Conservation (phyloP, 1,284 basidiomycete genomes). For the Sanghuangporus weigelae region DNA sequence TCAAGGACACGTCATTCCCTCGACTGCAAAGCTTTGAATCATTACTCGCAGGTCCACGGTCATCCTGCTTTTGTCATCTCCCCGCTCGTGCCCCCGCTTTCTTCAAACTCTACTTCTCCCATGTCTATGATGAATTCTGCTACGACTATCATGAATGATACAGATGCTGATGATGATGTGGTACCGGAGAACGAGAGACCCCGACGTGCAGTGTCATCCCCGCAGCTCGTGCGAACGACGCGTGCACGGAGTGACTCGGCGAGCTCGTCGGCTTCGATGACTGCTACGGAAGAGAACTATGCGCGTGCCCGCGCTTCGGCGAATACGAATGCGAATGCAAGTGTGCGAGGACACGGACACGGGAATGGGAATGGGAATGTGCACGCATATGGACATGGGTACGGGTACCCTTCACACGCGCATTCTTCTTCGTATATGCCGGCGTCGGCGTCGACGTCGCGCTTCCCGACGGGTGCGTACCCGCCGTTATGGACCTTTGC, state of each 20-base stretch:
- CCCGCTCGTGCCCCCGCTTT: not conserved
- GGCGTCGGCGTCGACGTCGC: conserved; percentile 3
- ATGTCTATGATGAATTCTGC: not conserved
- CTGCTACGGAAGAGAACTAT: conserved; percentile 16
- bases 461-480: not conserved
- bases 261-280: conserved; percentile 14
- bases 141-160: not conserved
- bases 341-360: not conserved
- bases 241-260: conserved; percentile 15
- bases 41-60: not conserved
- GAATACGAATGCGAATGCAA: not conserved
- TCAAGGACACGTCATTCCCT: not conserved
- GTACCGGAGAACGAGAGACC: not conserved
- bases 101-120: not conserved
- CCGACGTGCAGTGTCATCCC: conserved; percentile 9
- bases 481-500: conserved; percentile 8
- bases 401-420: not conserved
- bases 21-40: not conserved
- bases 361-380: too few species aligned
- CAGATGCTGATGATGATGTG: not conserved
- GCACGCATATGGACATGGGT: too few species aligned
- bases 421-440: not conserved
- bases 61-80: not conserved
- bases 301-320: not conserved
- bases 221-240: conserved; percentile 10